These are phyloP conservation scores for Trichoderma sp. DNA, from an alignment of 2,329 filamentous ascomycete genomes.

Conservation along the genomic window DNA sequence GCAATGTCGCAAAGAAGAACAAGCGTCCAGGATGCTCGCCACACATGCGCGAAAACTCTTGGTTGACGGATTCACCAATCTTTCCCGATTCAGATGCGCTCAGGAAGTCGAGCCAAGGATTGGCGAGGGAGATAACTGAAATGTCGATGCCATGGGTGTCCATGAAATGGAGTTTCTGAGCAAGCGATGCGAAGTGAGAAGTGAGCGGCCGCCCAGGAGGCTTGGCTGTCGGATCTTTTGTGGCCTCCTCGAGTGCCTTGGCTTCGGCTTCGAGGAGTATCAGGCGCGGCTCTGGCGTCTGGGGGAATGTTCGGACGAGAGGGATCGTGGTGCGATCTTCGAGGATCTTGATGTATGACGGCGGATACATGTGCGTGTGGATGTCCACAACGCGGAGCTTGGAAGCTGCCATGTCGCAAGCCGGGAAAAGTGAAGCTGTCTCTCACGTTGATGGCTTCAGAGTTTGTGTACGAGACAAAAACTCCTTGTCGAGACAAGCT, in stretches of 20 bases:
- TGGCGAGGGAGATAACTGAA: constrained; percentile 85
- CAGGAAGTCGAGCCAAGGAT: constrained; percentile 92
- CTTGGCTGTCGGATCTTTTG: constrained; percentile 56
- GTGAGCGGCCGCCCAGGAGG: constrained; percentile 81
- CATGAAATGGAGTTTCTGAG: constrained; percentile 86
- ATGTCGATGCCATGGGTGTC: constrained; percentile 77
- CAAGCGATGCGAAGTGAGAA: constrained; percentile 77
- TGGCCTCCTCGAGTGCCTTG: constrained; percentile 51
- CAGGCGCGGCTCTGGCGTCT: constrained; percentile 60
- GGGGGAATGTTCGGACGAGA: constrained; percentile 68
- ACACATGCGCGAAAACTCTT: constrained; percentile 76
- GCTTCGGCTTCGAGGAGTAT: constrained; percentile 62
- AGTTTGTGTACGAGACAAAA: not conserved
- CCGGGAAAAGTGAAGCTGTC: not conserved
- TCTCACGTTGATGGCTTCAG: not conserved
- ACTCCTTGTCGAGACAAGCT: not conserved
- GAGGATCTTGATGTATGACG: constrained; percentile 63
- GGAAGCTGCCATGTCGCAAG: constrained; percentile 40
- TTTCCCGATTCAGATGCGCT: constrained; percentile 59
- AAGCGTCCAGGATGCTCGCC: constrained; percentile 65
- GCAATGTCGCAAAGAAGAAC: constrained; percentile 82
- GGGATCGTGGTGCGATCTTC: constrained; percentile 65
- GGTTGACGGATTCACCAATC: constrained; percentile 70
- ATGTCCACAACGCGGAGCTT: constrained; percentile 60
- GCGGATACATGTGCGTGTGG: constrained; percentile 71